phyloP scores from a whole-genome alignment of 768 basidiomycete species.

The Panaeolus cyanescens region DNA sequence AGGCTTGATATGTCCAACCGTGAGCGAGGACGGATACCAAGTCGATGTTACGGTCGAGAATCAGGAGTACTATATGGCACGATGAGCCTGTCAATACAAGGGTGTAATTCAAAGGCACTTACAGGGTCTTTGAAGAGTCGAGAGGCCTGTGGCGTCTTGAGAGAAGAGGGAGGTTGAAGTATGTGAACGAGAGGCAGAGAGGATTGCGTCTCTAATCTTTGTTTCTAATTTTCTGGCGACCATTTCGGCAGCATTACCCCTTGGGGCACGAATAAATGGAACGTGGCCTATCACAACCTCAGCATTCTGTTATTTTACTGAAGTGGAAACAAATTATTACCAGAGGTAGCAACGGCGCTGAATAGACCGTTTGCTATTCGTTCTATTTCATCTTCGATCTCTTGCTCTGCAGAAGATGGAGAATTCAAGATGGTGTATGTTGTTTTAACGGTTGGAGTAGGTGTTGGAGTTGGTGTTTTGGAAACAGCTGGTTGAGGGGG shows the following conservation, averaged over 20 bases:
- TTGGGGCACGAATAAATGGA: conserved; percentile 91
- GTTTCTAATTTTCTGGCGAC: conserved; percentile 95
- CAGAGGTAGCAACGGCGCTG: conserved; percentile 86
- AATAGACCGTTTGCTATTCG: conserved; percentile 89
- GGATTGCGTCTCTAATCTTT: conserved; percentile 84
- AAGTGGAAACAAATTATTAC: conserved; percentile 34
- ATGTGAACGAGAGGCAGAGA: conserved; percentile 68
- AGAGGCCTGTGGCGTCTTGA: conserved; percentile 81
- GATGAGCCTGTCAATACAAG: conserved; percentile 12
- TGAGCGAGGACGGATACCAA: conserved; percentile 92
- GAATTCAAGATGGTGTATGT: conserved; percentile 91
- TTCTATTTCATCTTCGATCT: conserved; percentile 93
- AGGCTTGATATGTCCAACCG: conserved; percentile 99
- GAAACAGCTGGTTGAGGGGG: conserved; percentile 43
- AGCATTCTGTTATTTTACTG: background rate
- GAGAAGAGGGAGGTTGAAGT: conserved; percentile 60
- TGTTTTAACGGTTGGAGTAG: conserved; percentile 44
- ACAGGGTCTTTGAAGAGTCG: conserved; percentile 88
- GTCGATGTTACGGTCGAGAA: conserved; percentile 94
- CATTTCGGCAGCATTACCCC: conserved; percentile 99
- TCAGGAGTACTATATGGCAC: conserved; percentile 72
- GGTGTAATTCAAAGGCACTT: conserved; percentile 25
- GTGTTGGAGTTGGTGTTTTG: conserved; percentile 31
- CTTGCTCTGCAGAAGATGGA: conserved; percentile 83
- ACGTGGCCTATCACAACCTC: conserved; percentile 64